Conservation (phyloP, 2,329 filamentous ascomycete genomes). For the Sclerotinia subarctica region DNA sequence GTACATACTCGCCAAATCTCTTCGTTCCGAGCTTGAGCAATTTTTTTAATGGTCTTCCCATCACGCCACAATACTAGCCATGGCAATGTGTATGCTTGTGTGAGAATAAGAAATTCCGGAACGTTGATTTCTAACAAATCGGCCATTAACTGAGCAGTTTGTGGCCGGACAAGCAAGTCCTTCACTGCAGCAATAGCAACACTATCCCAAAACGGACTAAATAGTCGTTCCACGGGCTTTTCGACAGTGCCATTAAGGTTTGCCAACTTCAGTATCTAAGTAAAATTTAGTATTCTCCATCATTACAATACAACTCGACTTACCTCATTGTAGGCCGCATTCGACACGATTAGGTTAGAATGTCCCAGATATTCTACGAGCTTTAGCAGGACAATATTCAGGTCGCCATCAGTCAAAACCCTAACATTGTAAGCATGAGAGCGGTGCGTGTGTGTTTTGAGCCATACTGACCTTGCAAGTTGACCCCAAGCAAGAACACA, state of each 20-base stretch:
- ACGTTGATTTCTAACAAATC: slow-evolving; percentile 76
- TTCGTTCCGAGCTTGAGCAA: slow-evolving; percentile 71
- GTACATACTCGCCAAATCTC: slow-evolving; percentile 57
- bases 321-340: slow-evolving; percentile 79
- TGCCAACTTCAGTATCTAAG: slow-evolving; percentile 68
- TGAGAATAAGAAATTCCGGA: slow-evolving; percentile 67
- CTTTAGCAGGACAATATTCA: slow-evolving; percentile 80
- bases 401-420: slow-evolving; percentile 72
- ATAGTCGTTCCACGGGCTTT: slow-evolving; percentile 63
- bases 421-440: slow-evolving; percentile 41
- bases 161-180: slow-evolving; percentile 75
- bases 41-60: slow-evolving; percentile 73
- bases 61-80: slow-evolving; percentile 79
- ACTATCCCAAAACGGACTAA: slow-evolving; percentile 85
- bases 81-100: slow-evolving; percentile 80
- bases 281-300: not conserved
- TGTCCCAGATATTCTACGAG: slow-evolving; percentile 86
- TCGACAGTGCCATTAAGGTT: slow-evolving; percentile 59
- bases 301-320: slow-evolving; percentile 31
- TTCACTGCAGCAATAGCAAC: slow-evolving; percentile 80
- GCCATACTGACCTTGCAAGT: slow-evolving; percentile 59
- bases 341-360: slow-evolving; percentile 73
- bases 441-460: not conserved
- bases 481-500: slow-evolving; percentile 84
- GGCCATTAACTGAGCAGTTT: slow-evolving; percentile 75